Evolutionary conservation across 192 early-diverging fungal genomes (phyloP), one percentile per base, ranked within the genome.

Genomic region (Umbelopsis ramanniana): DNA sequence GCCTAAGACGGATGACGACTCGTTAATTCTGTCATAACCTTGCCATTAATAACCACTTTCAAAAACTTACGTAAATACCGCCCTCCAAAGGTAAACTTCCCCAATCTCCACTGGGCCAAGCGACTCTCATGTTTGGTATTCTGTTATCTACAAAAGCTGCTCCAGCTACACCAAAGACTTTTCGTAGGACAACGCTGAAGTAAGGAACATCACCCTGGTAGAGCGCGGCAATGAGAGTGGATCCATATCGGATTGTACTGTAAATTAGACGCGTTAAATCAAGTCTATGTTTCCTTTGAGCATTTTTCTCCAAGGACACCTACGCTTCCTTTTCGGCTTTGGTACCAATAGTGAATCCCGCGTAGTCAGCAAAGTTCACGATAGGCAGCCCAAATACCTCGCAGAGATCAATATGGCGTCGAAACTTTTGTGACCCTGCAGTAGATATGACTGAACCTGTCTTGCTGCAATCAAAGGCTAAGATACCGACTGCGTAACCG

Each of bases 141-240:
- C 76, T 54, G 48, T 78, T 78, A 33, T 74, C 76, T 15, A 78
- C 76, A 70, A 76, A 76, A 19, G 79, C 79, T 22, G 71, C 79
- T 38, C 79, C 79, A 1, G 74, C 79, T 24, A 80, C 79, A 55
- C 79, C 79, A 76, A 80, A 80, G 8, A 76, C 79, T 46, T 75
- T 74, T 35, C 79, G 79, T 22, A 80, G 52, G 3, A 80, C 45
- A 46, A 80, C 74, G 22, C 67, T 73, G 66, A 80, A 80, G 47
- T 75, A 73, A 19, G 79, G 79, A 24, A 80, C 71, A 71, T 74
- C 74, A 11, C 66, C 72, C 35, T 80, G 79, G 53, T 80, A 80
- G n/a, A 80, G 53, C 4, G 79, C 74, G 14, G 79, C 74, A 5
- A 74, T 76, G 3, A 76, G 46, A 35, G 79, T 80, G 7, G 74